Evolutionary conservation across 208 protist species (phyloP), one percentile per base, ranked within the genome.

Genomic region (Naegleria fowleri): DNA sequence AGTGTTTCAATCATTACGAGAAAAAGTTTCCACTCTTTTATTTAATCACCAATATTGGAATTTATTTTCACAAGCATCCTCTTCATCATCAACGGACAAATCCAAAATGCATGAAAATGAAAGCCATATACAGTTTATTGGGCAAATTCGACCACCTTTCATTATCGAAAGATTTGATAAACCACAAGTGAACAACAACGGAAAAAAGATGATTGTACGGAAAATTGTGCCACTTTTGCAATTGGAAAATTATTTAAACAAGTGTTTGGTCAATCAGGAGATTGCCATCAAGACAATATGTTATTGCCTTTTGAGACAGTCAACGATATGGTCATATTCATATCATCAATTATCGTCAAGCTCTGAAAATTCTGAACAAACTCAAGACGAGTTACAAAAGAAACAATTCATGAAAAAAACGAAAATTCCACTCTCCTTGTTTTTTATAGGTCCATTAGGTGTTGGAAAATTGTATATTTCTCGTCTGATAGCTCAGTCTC

Each of bases 191-290:
- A 67, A 29, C 2, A 58, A 15, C 51, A 0, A 29, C 13, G 55
- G 55, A 67, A 67, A 67, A 29, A 67, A 67, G 13, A 13, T 15
- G 3, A n/a, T 36, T 11, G 6, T 36, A 9, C 5, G 67, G 9
- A 79, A 79, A 33, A 36, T 33, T 79, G 29, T 79, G 9, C 67
- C 67, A 79, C 67, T 79, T 13, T 36, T 79, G 9, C 67, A 79
- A 33, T 79, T 86, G n/a, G 83, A 86, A 86, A 48, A 39, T 48
- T 86, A 51, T 86, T 86, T 86, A 86, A 39, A 48, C n/a, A 51
- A 39, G 16, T n/a, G 33, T 40, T 48, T 86, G 15, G n/a, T 86
- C 9, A 79, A 86, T 19, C 83, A 86, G 38, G 39, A 86, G n/a
- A 39, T 86, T 48, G 83, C 83, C 2, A 86, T 86, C 38, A 86